Conservation (phyloP, 257 asterid species). For the Petunia secreta region DNA sequence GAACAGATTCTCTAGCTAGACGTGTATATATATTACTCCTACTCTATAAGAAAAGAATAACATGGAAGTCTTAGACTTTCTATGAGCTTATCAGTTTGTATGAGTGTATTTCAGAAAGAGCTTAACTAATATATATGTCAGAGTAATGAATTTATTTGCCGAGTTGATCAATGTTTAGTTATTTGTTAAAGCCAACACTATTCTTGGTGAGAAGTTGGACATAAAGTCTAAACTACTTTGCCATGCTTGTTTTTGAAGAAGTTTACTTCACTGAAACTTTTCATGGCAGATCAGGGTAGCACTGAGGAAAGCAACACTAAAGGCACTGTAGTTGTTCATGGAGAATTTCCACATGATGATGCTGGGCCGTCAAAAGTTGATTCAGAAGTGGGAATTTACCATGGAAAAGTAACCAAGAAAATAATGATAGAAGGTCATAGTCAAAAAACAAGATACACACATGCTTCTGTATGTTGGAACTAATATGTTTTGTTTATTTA, state of each 20-base stretch:
- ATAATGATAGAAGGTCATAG: conserved; percentile 88
- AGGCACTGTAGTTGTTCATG: conserved; percentile 75
- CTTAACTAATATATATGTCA: no score
- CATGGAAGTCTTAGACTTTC: no score
- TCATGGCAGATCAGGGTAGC: conserved; percentile 53
- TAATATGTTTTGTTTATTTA: conserved; percentile 9
- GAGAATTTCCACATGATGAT: conserved; percentile 74
- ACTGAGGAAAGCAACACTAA: conserved; percentile 62
- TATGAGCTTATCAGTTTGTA: no score
- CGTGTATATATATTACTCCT: no score
- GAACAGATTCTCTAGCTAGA: no score
- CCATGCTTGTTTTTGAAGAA: neutral
- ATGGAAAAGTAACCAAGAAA: conserved; percentile 88
- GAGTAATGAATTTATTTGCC: no score
- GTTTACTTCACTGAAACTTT: conserved; percentile 19
- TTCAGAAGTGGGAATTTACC: conserved; percentile 69
- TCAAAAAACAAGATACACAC: conserved; percentile 87
- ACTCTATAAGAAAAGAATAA: no score
- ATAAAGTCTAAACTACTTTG: neutral
- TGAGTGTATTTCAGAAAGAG: no score
- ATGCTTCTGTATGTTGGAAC: conserved; percentile 75
- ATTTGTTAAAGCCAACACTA: conserved; percentile 7
- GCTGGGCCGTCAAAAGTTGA: conserved; percentile 77
- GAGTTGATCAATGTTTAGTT: neutral
- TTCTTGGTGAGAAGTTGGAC: neutral